Percentiles rank a stretch among this genome's conserved stretches.
Conservation (phyloP, 2,329 filamentous ascomycete genomes). For the Rhynchosporium secalis region DNA sequence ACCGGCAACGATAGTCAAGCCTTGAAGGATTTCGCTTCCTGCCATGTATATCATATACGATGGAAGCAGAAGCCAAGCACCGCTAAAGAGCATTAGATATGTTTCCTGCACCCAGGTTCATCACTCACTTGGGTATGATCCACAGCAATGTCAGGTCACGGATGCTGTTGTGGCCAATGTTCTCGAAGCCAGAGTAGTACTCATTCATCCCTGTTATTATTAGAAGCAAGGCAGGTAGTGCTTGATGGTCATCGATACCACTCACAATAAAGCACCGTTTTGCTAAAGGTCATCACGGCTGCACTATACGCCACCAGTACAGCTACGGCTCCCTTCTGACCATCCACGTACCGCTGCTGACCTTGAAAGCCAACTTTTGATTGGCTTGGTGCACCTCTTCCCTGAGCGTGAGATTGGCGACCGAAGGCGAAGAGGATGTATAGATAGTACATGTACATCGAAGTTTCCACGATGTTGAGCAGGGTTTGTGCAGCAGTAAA, state of each 20-base stretch:
- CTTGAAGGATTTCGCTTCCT: conserved; percentile 60
- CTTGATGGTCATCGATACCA: conserved; percentile 22
- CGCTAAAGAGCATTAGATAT: conserved; percentile 45
- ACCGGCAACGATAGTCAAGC: conserved; percentile 49
- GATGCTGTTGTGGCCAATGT: conserved; percentile 62
- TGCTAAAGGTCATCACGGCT: conserved; percentile 64
- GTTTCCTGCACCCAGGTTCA: background rate
- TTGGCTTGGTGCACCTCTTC: conserved; percentile 35
- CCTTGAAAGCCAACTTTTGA: conserved; percentile 46
- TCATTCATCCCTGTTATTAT: conserved; percentile 56
- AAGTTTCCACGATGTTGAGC: conserved; percentile 61
- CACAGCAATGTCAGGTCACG: conserved; percentile 57
- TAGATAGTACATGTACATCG: conserved; percentile 60
- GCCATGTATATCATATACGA: conserved; percentile 61
- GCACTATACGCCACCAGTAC: conserved; percentile 59
- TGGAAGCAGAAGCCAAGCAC: conserved; percentile 64
- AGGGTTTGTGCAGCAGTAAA: conserved; percentile 63
- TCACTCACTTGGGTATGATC: conserved; percentile 65
- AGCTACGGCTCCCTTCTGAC: conserved; percentile 53
- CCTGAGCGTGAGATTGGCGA: conserved; percentile 36
- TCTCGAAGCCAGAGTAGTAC: conserved; percentile 57
- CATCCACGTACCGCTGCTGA: conserved; percentile 52
- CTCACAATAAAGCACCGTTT: conserved; percentile 67
- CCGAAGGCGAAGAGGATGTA: conserved; percentile 51
- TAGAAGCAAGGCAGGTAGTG: conserved; percentile 1